Evolutionary conservation across 106 monocot genomes (phyloP), one percentile per base, ranked within the genome.

Genomic region (Allium sativum): DNA sequence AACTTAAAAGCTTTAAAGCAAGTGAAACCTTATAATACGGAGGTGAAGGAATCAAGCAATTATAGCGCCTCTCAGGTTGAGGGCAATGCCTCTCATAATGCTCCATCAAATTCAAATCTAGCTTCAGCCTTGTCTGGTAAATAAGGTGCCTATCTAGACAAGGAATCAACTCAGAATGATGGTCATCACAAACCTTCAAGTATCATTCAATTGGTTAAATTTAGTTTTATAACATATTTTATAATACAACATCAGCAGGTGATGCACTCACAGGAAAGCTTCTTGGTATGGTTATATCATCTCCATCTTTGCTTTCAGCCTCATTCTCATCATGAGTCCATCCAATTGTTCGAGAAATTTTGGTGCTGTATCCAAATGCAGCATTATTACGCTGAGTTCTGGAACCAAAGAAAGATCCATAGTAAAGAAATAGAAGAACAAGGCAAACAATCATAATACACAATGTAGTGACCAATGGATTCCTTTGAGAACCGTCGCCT

Each of bases 81-180:
- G 87, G 82, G 56, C 87, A 87, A 62, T 87, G 87, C 56, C 87
- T 79, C 64, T 87, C 87, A 56, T 87, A 87, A 41, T 87, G 87
- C 52, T 82, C 87, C 87, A 87, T 87, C 17, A 87, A 59, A 65
- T 76, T 70, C 11, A 87, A 41, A 66, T 87, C 79, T 19, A 79
- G 67, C 55, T 87, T 87, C 73, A 87, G 55, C 48, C 79, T 68
- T 59, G 68, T 73, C 62, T 87, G 87, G 51, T 82, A 82, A 54
- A 79, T 82, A 50, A 82, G 87, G 58, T 87, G 76, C 46, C 87
- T 79, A 67, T 87, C 87, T 10, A 87, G 66, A 53, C 87, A 87
- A 42, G 87, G 87, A 59, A 87, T 87, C 75, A 87, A 69, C 76
- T 87, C 87, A 16, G 82, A 82, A 60, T 79, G 76, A 12, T 76